Percentiles rank a stretch among this genome's conserved stretches.
phyloP scores from a whole-genome alignment of 2,329 filamentous ascomycete species.

The Hirsutella thompsonii region DNA sequence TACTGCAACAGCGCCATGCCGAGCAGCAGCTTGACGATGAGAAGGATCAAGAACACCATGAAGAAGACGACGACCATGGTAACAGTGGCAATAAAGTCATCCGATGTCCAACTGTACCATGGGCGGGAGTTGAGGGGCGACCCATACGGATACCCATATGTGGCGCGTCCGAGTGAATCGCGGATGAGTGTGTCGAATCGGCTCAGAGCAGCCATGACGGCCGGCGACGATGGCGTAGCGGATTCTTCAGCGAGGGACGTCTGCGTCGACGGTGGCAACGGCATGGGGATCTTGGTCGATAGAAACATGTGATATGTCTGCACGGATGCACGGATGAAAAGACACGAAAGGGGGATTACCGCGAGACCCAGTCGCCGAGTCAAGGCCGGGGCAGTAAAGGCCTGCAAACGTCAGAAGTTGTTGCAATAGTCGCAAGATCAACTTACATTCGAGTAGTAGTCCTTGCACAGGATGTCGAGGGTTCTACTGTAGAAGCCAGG shows the following conservation, averaged over 20 bases:
- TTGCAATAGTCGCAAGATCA: neutral
- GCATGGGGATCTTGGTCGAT: slow-evolving; percentile 69
- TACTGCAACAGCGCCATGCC: slow-evolving; percentile 80
- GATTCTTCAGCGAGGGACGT: slow-evolving; percentile 54
- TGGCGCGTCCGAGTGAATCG: slow-evolving; percentile 61
- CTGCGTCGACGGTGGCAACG: slow-evolving; percentile 50
- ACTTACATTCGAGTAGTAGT: slow-evolving; percentile 87
- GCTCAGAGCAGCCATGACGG: slow-evolving; percentile 64
- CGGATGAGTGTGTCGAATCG: slow-evolving; percentile 67
- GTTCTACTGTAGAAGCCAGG: slow-evolving; percentile 81
- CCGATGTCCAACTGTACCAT: slow-evolving; percentile 48
- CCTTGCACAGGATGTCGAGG: slow-evolving; percentile 87
- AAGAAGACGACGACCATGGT: slow-evolving; percentile 86
- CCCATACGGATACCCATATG: slow-evolving; percentile 46
- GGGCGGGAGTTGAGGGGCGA: slow-evolving; percentile 23
- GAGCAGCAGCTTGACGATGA: slow-evolving; percentile 73
- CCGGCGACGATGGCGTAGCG: slow-evolving; percentile 52
- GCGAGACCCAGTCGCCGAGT: slow-evolving; percentile 83
- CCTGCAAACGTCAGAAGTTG: slow-evolving; percentile 30
- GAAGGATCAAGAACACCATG: slow-evolving; percentile 68
- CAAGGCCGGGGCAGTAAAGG: slow-evolving; percentile 81
- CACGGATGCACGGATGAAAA: slow-evolving; percentile 87
- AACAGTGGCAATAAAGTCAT: slow-evolving; percentile 59
- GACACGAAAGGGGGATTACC: slow-evolving; percentile 80
- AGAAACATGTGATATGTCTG: slow-evolving; percentile 99